Base-by-base conservation (phyloP, 2,329 filamentous ascomycete genomes). In the Mycosphaerella sp. region DNA sequence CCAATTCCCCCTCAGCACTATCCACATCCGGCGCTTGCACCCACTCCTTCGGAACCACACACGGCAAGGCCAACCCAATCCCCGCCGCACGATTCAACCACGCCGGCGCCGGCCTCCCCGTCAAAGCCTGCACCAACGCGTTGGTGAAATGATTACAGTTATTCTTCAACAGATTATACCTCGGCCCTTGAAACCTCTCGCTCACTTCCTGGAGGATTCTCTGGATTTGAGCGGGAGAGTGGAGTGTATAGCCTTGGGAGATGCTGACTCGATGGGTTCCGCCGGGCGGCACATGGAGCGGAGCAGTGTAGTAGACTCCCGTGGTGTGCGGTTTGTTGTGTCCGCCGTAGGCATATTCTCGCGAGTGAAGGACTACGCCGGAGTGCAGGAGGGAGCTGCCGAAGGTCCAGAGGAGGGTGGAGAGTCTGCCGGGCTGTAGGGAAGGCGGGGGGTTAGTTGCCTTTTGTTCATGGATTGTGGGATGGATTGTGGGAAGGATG, bases 101-200 rank as follows among this genome's bases (percentile, higher is more conserved):
- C 14, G 69, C 71, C 0, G 88, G 88, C 0, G 85, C 86, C 1
- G 81, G 73, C 41, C 80, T 78, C 5, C 83, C 81, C 1, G 86
- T 91, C 49, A 94, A 76, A 59, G 79, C 80, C 66, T 84, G 75
- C 69, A 86, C 89, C 14, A 94, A 77, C 62, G 85, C 81, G 16
- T 81, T 82, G 2, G 87, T 91, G 67, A 94, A 94, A 67, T 94
- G 88, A 67, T 94, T 94, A 77, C 88, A 94, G 69, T 94, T 94
- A 61, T 82, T 82, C 16, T 84, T 89, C 40, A 94, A 76, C 12
- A 94, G 78, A 63, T 93, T 91, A 70, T 94, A 93, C 12, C 79
- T 79, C 0, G 82, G 82, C 18, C 88, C 88, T 50, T 82, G 77
- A 62, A 93, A 94, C 59, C 84, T 77, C 37, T 85, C 78, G 1